These are phyloP conservation scores for Dalbergia cochinchinensis DNA, from an alignment of 306 rosid genomes.

Conservation along the genomic window DNA sequence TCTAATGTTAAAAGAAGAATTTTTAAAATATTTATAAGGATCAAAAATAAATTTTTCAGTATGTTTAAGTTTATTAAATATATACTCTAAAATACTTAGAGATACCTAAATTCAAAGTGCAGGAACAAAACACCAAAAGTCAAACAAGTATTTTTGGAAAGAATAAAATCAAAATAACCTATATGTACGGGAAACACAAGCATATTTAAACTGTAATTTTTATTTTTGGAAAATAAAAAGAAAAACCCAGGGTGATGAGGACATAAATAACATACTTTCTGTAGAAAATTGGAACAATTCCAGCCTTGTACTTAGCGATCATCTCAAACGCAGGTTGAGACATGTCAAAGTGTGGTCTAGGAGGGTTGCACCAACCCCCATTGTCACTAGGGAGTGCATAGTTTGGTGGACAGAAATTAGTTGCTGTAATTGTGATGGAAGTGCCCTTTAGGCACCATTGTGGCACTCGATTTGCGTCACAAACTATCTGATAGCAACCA, in stretches of 20 bases:
- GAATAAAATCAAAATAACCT: too few relatives aligned
- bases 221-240: not conserved
- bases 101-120: too few relatives aligned
- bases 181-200: too few relatives aligned
- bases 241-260: not conserved
- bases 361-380: slow-evolving; percentile 83
- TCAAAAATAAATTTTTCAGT: too few relatives aligned
- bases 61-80: too few relatives aligned
- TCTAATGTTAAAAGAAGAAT: too few relatives aligned
- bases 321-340: slow-evolving; percentile 64
- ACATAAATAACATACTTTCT: slow-evolving; percentile 51
- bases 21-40: too few relatives aligned
- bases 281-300: slow-evolving; percentile 61
- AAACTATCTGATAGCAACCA: slow-evolving; percentile 72
- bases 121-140: too few relatives aligned
- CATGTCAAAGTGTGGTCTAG: slow-evolving; percentile 72
- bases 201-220: not conserved
- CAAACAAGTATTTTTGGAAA: too few relatives aligned
- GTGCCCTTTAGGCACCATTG: slow-evolving; percentile 71
- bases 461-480: slow-evolving; percentile 55
- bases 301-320: slow-evolving; percentile 66
- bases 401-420: slow-evolving; percentile 82
- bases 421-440: slow-evolving; percentile 69
- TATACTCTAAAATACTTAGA: too few relatives aligned
- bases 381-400: slow-evolving; percentile 55